Evolutionary conservation across 2,329 filamentous ascomycete species (phyloP).

Genomic region (Clonostachys byssicola): DNA sequence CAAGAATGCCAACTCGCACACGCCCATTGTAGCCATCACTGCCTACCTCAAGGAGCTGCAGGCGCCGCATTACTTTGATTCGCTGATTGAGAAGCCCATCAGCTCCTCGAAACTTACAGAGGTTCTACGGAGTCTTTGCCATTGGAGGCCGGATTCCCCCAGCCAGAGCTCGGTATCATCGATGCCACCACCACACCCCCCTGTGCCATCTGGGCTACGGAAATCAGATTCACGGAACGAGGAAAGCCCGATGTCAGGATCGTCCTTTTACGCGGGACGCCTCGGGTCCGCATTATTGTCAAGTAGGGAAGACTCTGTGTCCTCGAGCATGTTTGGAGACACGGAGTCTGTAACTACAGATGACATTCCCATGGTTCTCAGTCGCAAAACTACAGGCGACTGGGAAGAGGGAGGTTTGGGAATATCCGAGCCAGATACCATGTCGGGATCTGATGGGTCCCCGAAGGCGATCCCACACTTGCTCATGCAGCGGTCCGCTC

Average conservation of each 20-base stretch:
- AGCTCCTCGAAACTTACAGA: slow-evolving; percentile 89
- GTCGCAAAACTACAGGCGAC: slow-evolving; percentile 69
- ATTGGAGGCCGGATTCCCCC: slow-evolving; percentile 79
- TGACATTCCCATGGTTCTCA: slow-evolving; percentile 72
- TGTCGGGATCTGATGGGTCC: slow-evolving; percentile 10
- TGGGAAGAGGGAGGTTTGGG: slow-evolving; percentile 78
- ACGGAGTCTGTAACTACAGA: slow-evolving; percentile 75
- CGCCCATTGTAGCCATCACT: slow-evolving; percentile 93
- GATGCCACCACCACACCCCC: slow-evolving; percentile 10
- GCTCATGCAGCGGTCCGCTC: slow-evolving; percentile 60
- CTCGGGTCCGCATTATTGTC: slow-evolving; percentile 76
- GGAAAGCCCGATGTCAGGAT: slow-evolving; percentile 80
- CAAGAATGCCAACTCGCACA: slow-evolving; percentile 90
- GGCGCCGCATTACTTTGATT: slow-evolving; percentile 92
- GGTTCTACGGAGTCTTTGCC: slow-evolving; percentile 80
- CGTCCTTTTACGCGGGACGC: slow-evolving; percentile 64
- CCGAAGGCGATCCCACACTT: slow-evolving; percentile 45
- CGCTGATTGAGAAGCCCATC: slow-evolving; percentile 92
- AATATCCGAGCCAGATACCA: slow-evolving; percentile 61
- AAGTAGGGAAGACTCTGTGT: slow-evolving; percentile 84
- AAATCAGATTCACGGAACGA: slow-evolving; percentile 61
- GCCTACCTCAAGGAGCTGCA: slow-evolving; percentile 97
- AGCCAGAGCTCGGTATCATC: slow-evolving; percentile 22
- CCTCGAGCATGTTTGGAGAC: slow-evolving; percentile 84
- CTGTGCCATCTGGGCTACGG: slow-evolving; percentile 58